These are phyloP conservation scores for Lignosus rhinocerotis DNA, from an alignment of 1,284 basidiomycete species.

Conservation along the genomic window DNA sequence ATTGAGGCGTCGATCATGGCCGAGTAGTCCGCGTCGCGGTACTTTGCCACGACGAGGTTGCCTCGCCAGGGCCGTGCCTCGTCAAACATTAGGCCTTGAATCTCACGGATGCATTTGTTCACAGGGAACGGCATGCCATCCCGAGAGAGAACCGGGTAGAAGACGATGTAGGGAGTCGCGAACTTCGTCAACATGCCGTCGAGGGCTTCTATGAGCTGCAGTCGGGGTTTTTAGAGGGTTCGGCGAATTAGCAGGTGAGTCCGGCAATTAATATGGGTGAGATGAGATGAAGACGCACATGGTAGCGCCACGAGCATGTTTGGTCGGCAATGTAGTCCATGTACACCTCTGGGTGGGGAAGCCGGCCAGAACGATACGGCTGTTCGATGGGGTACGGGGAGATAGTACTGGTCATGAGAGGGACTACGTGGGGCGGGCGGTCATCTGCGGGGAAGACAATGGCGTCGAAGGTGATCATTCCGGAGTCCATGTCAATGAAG, in stretches of 20 bases:
- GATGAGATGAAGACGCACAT: slow-evolving; percentile 44
- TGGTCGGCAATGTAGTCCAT: slow-evolving; percentile 83
- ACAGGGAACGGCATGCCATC: slow-evolving; percentile 78
- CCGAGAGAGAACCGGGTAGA: slow-evolving; percentile 71
- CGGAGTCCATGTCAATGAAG: slow-evolving; percentile 51
- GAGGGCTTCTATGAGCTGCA: slow-evolving; percentile 68
- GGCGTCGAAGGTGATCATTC: slow-evolving; percentile 56
- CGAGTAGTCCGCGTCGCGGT: slow-evolving; percentile 64
- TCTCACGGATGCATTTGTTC: slow-evolving; percentile 72
- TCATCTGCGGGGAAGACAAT: slow-evolving; percentile 41
- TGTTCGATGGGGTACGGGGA: slow-evolving; percentile 37
- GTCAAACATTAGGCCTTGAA: slow-evolving; percentile 60
- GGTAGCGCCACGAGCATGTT: slow-evolving; percentile 68
- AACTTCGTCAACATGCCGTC: slow-evolving; percentile 79
- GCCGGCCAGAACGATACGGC: slow-evolving; percentile 44
- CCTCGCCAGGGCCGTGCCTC: slow-evolving; percentile 74
- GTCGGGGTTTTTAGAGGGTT: slow-evolving; percentile 5
- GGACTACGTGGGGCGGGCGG: slow-evolving; percentile 66
- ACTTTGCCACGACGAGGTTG: slow-evolving; percentile 76
- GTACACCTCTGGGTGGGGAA: slow-evolving; percentile 79
- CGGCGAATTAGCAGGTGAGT: slow-evolving; percentile 19
- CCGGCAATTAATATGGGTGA: slow-evolving; percentile 19
- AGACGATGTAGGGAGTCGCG: slow-evolving; percentile 73
- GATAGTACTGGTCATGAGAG: slow-evolving; percentile 70
- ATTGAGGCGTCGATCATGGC: slow-evolving; percentile 72